phyloP scores from a whole-genome alignment of 192 early-diverging fungal species.

The Backusella tarrabulga region DNA sequence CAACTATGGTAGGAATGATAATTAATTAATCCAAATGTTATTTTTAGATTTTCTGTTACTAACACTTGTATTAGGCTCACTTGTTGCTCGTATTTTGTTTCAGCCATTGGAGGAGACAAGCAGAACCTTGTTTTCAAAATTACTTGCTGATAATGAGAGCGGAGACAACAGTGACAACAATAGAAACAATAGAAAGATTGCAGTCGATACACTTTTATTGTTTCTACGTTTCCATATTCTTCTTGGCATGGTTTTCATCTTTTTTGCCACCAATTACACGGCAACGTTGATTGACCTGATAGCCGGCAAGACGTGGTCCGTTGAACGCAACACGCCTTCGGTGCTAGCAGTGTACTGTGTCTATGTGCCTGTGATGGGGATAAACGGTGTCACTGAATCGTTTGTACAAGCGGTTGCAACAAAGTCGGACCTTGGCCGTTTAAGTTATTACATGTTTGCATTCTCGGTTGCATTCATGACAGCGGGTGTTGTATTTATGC shows the following conservation, averaged over 20 bases:
- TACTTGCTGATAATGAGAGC: conserved; percentile 32
- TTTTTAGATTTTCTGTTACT: neutral
- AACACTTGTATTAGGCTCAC: conserved; percentile 58
- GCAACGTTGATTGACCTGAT: conserved; percentile 63
- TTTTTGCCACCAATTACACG: conserved; percentile 85
- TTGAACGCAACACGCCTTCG: conserved; percentile 42
- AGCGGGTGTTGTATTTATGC: conserved; percentile 60
- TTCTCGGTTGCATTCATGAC: conserved; percentile 71
- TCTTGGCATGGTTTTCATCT: conserved; percentile 71
- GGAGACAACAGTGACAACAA: conserved; percentile 6
- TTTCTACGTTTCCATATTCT: conserved; percentile 67
- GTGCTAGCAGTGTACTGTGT: conserved; percentile 79
- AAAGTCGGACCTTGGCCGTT: conserved; percentile 51
- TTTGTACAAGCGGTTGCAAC: conserved; percentile 88
- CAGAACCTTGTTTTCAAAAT: conserved; percentile 80
- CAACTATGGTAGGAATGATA: conserved; percentile 68
- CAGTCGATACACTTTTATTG: conserved; percentile 28
- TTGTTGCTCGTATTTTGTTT: conserved; percentile 88
- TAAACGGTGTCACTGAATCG: conserved; percentile 94
- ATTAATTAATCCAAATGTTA: neutral
- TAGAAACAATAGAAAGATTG: neutral
- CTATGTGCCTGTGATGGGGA: conserved; percentile 91
- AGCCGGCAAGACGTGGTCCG: conserved; percentile 55
- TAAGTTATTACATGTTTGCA: conserved; percentile 73
- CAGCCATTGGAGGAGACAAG: conserved; percentile 92